Percentiles rank a stretch among this genome's conserved stretches.
These are phyloP conservation scores for Conticribra guillardii DNA, from an alignment of 108 stramenopile genomes.

Conservation along the genomic window DNA sequence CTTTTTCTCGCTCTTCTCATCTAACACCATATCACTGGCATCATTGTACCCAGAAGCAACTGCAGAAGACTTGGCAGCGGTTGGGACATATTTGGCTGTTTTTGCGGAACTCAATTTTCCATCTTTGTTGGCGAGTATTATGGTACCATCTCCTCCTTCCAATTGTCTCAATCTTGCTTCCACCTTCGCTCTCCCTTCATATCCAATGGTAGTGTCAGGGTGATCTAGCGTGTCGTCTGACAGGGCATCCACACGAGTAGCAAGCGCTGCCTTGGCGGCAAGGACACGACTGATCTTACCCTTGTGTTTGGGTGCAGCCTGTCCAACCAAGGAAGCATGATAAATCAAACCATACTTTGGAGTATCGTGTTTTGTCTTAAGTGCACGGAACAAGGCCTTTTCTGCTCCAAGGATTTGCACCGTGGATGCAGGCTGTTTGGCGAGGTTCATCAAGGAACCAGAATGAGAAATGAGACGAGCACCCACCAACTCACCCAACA, in stretches of 20 bases:
- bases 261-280: slow-evolving; percentile 98
- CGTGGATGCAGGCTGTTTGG: slow-evolving; percentile 99
- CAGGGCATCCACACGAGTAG: slow-evolving; percentile 99
- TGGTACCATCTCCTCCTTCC: slow-evolving; percentile 87
- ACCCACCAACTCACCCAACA: slow-evolving; percentile 98
- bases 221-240: slow-evolving; percentile 88
- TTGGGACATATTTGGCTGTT: slow-evolving; percentile 78
- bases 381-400: slow-evolving; percentile 99
- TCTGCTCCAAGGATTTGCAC: slow-evolving; percentile 99
- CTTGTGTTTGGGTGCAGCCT: slow-evolving; percentile 99
- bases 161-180: slow-evolving; percentile 96
- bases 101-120: slow-evolving; percentile 76
- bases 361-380: slow-evolving; percentile 99
- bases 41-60: slow-evolving; percentile 85
- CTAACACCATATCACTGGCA: slow-evolving; percentile 88
- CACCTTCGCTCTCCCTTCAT: slow-evolving; percentile 96
- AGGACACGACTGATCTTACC: slow-evolving; percentile 99
- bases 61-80: slow-evolving; percentile 76
- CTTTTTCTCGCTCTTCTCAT: slow-evolving; percentile 51
- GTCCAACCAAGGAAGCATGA: slow-evolving; percentile 99
- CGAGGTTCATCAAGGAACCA: slow-evolving; percentile 98
- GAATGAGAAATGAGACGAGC: slow-evolving; percentile 99
- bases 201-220: slow-evolving; percentile 94
- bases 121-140: slow-evolving; percentile 68
- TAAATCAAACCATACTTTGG: slow-evolving; percentile 99